phyloP scores from a whole-genome alignment of 2,329 filamentous ascomycete genomes.

The Curvularia lunata region DNA sequence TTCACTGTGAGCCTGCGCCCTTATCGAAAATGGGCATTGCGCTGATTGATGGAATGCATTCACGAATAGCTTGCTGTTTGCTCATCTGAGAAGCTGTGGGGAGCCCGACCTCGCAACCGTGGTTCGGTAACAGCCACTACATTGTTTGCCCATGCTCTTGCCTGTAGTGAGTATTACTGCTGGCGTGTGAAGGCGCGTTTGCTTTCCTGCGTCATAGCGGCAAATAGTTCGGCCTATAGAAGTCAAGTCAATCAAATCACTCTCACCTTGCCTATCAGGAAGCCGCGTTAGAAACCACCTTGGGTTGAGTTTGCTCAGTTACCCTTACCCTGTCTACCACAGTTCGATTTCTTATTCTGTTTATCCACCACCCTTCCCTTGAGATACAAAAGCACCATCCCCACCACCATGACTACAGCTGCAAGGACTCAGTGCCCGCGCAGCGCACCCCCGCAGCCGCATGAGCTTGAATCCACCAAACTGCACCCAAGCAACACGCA shows the following conservation, averaged over 20 bases:
- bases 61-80: not conserved
- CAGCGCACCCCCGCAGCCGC: conserved; percentile 1
- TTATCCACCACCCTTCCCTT: not conserved
- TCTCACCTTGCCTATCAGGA: not conserved
- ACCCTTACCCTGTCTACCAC: too few species aligned
- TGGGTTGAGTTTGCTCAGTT: not conserved
- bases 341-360: not conserved
- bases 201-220: not conserved
- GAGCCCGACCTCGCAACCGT: not conserved
- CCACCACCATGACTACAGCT: conserved; percentile 11
- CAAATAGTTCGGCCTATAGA: too few species aligned
- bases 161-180: not conserved
- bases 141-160: not conserved
- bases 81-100: not conserved
- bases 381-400: not conserved
- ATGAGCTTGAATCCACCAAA: not conserved
- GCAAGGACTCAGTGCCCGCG: conserved; percentile 4
- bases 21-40: not conserved
- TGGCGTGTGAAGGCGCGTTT: not conserved
- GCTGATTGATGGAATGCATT: not conserved
- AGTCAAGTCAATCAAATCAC: not conserved
- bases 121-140: not conserved
- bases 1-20: not conserved
- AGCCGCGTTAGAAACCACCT: not conserved
- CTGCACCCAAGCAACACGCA: not conserved